Conservation (phyloP, 108 stramenopile genomes). For the Cyclotella choctawhatcheeana region DNA sequence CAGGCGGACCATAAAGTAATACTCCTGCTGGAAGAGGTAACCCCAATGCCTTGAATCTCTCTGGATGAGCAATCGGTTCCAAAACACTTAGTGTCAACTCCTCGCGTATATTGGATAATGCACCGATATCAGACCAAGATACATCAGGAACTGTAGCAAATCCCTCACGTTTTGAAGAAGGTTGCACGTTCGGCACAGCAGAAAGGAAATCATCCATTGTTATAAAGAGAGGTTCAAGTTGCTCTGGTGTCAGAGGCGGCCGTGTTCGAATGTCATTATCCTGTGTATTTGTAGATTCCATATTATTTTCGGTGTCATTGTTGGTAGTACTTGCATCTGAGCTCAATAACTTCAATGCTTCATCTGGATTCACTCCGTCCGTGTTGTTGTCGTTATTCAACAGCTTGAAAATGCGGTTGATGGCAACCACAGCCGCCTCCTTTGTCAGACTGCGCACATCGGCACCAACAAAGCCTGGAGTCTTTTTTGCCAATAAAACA, state of each 20-base stretch:
- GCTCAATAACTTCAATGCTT: background rate
- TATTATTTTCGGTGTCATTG: background rate
- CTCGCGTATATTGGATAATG: constrained; percentile 86
- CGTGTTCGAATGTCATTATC: constrained; percentile 45
- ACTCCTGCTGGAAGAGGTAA: constrained; percentile 93
- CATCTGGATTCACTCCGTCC: constrained; percentile 15
- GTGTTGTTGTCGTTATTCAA: background rate
- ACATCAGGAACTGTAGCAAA: constrained; percentile 99
- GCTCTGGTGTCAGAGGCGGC: constrained; percentile 69
- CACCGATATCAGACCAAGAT: constrained; percentile 97
- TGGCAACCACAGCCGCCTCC: constrained; percentile 96
- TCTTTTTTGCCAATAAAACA: constrained; percentile 81
- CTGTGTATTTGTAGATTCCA: background rate
- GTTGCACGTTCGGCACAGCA: constrained; percentile 96
- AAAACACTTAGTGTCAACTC: constrained; percentile 93
- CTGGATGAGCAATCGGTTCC: constrained; percentile 97
- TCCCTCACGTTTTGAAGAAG: constrained; percentile 97
- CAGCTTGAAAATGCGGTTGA: constrained; percentile 92
- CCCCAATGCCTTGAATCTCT: constrained; percentile 85
- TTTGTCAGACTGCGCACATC: constrained; percentile 95
- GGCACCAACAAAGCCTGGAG: constrained; percentile 98
- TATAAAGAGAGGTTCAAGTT: constrained; percentile 84
- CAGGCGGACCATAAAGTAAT: constrained; percentile 96
- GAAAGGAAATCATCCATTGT: constrained; percentile 94
- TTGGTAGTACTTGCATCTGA: background rate